These are phyloP conservation scores for Zopfia rhizophila DNA, from an alignment of 2,329 filamentous ascomycete genomes.

Conservation along the genomic window DNA sequence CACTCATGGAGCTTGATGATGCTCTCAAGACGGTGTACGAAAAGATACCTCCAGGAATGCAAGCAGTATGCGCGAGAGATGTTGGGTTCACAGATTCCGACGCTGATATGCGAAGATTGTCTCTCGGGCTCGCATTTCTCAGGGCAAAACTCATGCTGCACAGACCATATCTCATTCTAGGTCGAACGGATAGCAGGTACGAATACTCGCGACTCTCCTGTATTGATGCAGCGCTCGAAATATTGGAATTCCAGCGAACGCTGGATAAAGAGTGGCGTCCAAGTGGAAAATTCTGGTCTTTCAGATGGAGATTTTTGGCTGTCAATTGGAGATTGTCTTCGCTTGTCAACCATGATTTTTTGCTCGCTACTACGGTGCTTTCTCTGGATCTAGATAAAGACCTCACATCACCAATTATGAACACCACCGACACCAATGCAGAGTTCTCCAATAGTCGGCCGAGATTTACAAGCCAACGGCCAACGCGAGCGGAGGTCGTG, in stretches of 20 bases:
- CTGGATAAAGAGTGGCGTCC: conserved; percentile 55
- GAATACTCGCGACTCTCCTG: conserved; percentile 55
- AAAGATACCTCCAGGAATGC: conserved; percentile 31
- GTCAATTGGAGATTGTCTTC: conserved; percentile 58
- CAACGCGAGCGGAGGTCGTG: conserved; percentile 37
- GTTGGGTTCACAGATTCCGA: conserved; percentile 21
- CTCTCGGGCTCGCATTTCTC: conserved; percentile 43
- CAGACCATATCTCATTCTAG: conserved; percentile 47
- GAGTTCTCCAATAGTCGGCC: too few relatives aligned
- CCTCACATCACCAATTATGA: conserved; percentile 27
- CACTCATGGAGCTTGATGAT: conserved; percentile 40
- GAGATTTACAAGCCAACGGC: conserved; percentile 31
- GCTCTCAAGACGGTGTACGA: conserved; percentile 33
- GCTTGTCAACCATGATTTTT: conserved; percentile 58
- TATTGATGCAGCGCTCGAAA: conserved; percentile 57
- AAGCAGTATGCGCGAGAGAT: conserved; percentile 23
- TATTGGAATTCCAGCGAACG: conserved; percentile 56
- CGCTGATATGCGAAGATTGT: conserved; percentile 39
- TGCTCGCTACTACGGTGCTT: conserved; percentile 60
- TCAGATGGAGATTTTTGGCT: conserved; percentile 47
- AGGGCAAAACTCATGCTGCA: conserved; percentile 50
- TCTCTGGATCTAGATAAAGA: conserved; percentile 55
- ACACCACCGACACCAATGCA: conserved; percentile 9
- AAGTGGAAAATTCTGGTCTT: conserved; percentile 44
- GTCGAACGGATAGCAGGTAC: conserved; percentile 49